Base-by-base conservation (phyloP, 176 grass and related monocot genomes). In the Otatea glauca region DNA sequence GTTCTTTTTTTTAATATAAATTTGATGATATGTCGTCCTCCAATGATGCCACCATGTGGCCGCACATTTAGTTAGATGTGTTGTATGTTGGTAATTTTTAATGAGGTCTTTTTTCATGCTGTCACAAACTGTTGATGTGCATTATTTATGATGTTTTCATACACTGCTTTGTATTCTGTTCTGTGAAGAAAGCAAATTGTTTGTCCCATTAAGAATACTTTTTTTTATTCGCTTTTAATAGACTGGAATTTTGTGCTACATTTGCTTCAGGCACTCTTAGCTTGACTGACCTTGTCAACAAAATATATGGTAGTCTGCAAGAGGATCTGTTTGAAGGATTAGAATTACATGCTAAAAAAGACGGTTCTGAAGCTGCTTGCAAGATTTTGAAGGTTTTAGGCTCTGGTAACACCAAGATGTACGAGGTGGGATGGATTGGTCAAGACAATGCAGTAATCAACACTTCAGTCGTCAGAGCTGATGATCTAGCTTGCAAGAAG, bases 341-440 rank as follows among this genome's bases (percentile, higher is more conserved):
- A 88, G 82, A 98, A 88, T 80, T 93, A 61, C 87, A 92, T 84
- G 83, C 84, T 51, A 93, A 74, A 88, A 92, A 90, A 68, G 87
- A 93, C 72, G 82, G 89, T 71, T 91, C 83, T 41, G 69, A 86
- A 34, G 54, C 49, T 82, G 74, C 87, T 68, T 98, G 92, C 85
- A 98, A 91, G 88, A 92, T 98, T 74, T 64, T 98, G 72, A 93
- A 95, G 63, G 65, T 90, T 80, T 77, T 90, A 82, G 51, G 74
- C 45, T 82, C 90, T 83, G 80, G 73, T 34, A 53, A 84, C 21
- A 84, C 72, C 82, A 78, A 64, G 15, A 88, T 66, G 55, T 98
- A 87, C 14, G 77, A 90, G 81, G 89, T 98, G 58, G 91, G 91
- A 81, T 98, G 96, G 96, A 68, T 93, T 82, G 89, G 85, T 81